Base-by-base conservation (phyloP, 1,284 basidiomycete genomes). In the Papiliotrema terrestris region DNA sequence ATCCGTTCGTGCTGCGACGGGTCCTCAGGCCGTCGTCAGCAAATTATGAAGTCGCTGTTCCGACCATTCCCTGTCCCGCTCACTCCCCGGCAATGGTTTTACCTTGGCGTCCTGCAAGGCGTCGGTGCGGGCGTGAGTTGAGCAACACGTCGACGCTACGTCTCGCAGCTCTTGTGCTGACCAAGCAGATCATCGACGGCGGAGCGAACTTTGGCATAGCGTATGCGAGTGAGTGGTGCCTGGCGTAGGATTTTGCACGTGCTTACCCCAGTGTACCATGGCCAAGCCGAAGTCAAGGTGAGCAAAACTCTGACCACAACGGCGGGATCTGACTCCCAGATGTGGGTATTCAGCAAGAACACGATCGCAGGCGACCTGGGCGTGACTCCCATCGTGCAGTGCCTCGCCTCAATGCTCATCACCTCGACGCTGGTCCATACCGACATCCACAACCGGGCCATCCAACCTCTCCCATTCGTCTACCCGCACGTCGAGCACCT, bases 391-490 rank as follows among this genome's bases (percentile, higher is more conserved):
- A 68, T 78, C 51, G 74, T 78, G 53, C 73, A 76, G 55, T 69
- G 67, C 25, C 51, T 67, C 47, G 65, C 62, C 9, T 71, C 71
- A 23, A 77, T 78, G 75, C 55, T 77, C 58, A 78, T 78, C 60
- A 70, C 76, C 11, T 73, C 74, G 11, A 74, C 74, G 0, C 68
- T 78, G 25, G 75, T 78, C 8, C 76, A 76, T 55, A 75, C 75
- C 46, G 76, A 78, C 55, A 45, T 78, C 23, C 76, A 78, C 54
- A 61, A 72, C 49, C 45, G 56, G n/a, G 66, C 63, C 1, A 68
- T 77, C 51, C 52, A 45, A 17, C 76, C 76, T 3, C 56, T 78
- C 8, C 66, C 73, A 0, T 78, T 74, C 56, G 74, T 75, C 23
- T 78, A 73, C 61, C 76, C 76, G 3, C 76, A 77, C 59, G 73